These are phyloP conservation scores for Apophysomyces variabilis DNA, from an alignment of 371 early-diverging fungal species.

Conservation along the genomic window DNA sequence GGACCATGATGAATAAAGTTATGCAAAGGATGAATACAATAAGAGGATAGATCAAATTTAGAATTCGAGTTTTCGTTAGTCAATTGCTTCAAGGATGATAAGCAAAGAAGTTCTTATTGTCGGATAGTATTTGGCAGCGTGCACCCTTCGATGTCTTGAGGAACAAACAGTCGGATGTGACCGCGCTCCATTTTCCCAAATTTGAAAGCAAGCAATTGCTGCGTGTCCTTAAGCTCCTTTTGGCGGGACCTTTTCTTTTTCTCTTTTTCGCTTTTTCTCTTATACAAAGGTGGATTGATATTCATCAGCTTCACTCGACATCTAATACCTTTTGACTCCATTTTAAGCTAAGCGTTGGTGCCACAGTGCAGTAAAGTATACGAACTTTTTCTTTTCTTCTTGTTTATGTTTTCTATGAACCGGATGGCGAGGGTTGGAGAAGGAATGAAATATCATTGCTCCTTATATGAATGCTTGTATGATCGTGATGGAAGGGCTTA, in stretches of 20 bases:
- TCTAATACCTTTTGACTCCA: neutral
- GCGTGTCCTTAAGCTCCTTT: too few relatives aligned
- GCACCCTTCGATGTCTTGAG: too few relatives aligned
- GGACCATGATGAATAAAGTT: too few relatives aligned
- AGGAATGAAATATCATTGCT: neutral
- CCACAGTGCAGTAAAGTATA: slow-evolving; percentile 1
- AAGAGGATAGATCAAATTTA: too few relatives aligned
- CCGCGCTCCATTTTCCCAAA: too few relatives aligned
- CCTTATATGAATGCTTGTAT: neutral
- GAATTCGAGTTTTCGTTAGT: too few relatives aligned
- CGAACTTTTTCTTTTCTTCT: neutral
- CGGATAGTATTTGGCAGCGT: too few relatives aligned
- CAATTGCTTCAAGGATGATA: too few relatives aligned
- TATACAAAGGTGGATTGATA: neutral
- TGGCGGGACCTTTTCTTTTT: neutral
- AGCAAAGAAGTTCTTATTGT: too few relatives aligned
- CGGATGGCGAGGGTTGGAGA: neutral
- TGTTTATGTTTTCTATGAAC: neutral
- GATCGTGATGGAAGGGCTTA: neutral
- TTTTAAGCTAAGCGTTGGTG: neutral
- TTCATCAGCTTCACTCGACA: neutral
- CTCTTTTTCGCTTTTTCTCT: slow-evolving; percentile 2
- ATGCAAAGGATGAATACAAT: too few relatives aligned
- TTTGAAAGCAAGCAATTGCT: too few relatives aligned
- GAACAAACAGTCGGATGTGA: too few relatives aligned